Evolutionary conservation across 345 rosid species (phyloP), one percentile per base, ranked within the genome.

Genomic region (Gossypium raimondii): DNA sequence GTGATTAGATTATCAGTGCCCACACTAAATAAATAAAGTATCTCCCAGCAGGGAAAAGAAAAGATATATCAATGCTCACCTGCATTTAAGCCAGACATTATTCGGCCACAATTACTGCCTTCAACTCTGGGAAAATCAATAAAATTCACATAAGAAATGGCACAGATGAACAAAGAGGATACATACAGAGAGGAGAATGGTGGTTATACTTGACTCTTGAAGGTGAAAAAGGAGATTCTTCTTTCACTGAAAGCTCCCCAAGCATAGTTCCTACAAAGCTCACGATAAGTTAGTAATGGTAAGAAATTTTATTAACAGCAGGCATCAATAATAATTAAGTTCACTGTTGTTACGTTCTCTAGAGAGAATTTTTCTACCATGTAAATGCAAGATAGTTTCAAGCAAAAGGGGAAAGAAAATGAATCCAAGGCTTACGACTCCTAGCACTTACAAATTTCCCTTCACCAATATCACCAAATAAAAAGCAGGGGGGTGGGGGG

Each of bases 181-280:
- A 56, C 24, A 81, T 76, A 56, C 45, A 73, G 11, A 73, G 77
- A 76, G 77, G 63, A 76, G 62, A 75, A 64, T 7, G 20, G 58
- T 53, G 74, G 44, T 60, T 91, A 64, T 92, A 92, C 99, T 95
- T 95, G 85, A 88, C 91, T 85, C 94, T 89, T 58, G 98, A 84
- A 80, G 97, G 93, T 76, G 97, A 87, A 87, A 91, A 85, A 1
- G 78, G 87, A 68, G 92, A 88, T 74, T 93, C 98, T 83, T 91
- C 98, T 85, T 93, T 93, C 85, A 85, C 66, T 67, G 80, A 73
- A 75, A 72, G 89, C 73, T 90, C 97, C 78, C 89, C 96, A 58
- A 74, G 78, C 82, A 79, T 78, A 47, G 83, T 72, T 66, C 88
- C 89, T 84, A 83, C 24, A 29, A 67, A 57, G 77, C 57, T 76